Evolutionary conservation across 1,284 basidiomycete species (phyloP), one percentile per base, ranked within the genome.

Genomic region (Trametes polyzona): DNA sequence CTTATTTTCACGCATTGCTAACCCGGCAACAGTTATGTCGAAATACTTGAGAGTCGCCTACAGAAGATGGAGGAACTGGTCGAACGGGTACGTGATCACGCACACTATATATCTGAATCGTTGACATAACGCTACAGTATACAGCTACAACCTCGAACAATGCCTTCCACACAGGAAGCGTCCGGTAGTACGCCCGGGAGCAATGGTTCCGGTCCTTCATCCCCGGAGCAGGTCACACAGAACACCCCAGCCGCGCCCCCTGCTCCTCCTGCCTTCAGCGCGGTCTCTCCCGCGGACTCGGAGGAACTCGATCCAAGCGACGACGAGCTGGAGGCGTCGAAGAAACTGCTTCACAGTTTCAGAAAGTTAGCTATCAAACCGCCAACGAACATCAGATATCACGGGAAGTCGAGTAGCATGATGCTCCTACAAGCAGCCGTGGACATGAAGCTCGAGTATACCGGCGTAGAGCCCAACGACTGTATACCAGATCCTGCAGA

Each of bases 21-120:
- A n/a, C n/a, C n/a, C n/a, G n/a, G n/a, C n/a, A n/a, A n/a, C 60
- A 87, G 84, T 48, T 89, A 90, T 73, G 82, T 92, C 30, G 88
- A 91, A 65, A 82, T 82, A 33, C 75, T 93, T 4, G 90, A 92
- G 71, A 81, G 76, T 33, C 78, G 90, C 8, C 77, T 91, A 11
- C 83, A 85, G 54, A 85, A 86, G 64, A 84, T 92, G 82, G 89
- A 92, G 72, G 77, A 73, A 41, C 72, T 92, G 0, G 70, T 91
- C 26, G 75, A 76, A 52, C 81, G 81, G 72, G 86, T 86, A 62
- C 48, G 79, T 71, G 4, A 10, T 8, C 6, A 5, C 24, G 9
- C 17, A 8, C 3, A 11, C 14, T 8, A 6, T 2, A 12, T 5
- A 1, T 11, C n/a, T 33, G 11, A 44, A 4, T 32, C 11, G 8